phyloP scores from a whole-genome alignment of 2,329 filamentous ascomycete species.

The Aspergillus unguis region DNA sequence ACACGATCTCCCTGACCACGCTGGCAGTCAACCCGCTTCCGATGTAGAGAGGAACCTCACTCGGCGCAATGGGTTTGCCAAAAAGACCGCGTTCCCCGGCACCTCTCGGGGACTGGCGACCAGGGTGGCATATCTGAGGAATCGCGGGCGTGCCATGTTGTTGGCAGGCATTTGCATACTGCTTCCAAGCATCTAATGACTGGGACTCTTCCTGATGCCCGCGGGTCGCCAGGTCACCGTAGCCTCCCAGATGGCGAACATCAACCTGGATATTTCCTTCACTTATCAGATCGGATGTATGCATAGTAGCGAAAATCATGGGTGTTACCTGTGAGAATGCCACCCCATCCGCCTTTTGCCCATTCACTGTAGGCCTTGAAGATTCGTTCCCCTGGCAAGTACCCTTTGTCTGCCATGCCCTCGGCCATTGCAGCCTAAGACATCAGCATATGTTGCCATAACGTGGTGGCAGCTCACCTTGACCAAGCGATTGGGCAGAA shows the following conservation, averaged over 20 bases:
- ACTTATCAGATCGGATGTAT: neutral
- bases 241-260: neutral
- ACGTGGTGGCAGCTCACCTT: neutral
- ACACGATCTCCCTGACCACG: neutral
- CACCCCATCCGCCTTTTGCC: neutral
- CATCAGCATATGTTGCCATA: neutral
- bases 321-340: neutral
- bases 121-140: conserved; percentile 39
- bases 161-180: neutral
- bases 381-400: neutral
- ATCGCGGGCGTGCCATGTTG: conserved; percentile 27
- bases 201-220: neutral
- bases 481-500: conserved; percentile 8
- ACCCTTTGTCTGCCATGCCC: neutral
- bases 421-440: neutral
- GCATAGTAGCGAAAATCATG: neutral
- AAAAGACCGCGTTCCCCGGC: conserved; percentile 26
- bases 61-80: conserved; percentile 24
- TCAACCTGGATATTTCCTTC: neutral
- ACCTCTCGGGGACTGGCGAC: conserved; percentile 34
- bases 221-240: neutral
- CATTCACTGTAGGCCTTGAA: neutral
- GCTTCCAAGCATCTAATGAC: neutral
- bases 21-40: neutral
- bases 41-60: conserved; percentile 6